phyloP scores from a whole-genome alignment of 1,139 yeast species.

The Yamadazyma aaseri region DNA sequence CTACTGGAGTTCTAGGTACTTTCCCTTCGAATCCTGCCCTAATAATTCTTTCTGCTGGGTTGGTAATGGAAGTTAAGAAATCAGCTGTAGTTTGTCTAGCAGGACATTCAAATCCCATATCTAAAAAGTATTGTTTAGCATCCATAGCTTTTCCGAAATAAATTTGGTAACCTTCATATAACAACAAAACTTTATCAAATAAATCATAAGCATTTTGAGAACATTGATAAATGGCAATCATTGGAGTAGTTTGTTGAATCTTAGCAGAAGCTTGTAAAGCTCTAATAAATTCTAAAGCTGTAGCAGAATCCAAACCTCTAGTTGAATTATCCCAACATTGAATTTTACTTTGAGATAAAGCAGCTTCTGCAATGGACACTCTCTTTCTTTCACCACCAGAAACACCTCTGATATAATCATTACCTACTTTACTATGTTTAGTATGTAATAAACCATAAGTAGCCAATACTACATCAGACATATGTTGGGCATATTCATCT shows the following conservation, averaged over 20 bases:
- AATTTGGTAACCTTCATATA: slow-evolving; percentile 79
- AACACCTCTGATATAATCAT: slow-evolving; percentile 40
- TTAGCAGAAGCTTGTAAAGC: slow-evolving; percentile 63
- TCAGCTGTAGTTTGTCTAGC: slow-evolving; percentile 82
- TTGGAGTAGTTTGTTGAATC: slow-evolving; percentile 53
- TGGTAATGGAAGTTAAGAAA: slow-evolving; percentile 60
- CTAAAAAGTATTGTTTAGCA: slow-evolving; percentile 44
- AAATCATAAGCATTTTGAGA: slow-evolving; percentile 62
- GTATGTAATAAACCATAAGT: slow-evolving; percentile 40
- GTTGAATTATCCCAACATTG: slow-evolving; percentile 80
- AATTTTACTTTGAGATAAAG: slow-evolving; percentile 39
- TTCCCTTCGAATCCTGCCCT: slow-evolving; percentile 52
- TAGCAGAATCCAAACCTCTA: slow-evolving; percentile 73
- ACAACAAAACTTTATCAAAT: slow-evolving; percentile 71
- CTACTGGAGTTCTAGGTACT: slow-evolving; percentile 69
- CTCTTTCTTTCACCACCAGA: slow-evolving; percentile 50
- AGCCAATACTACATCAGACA: slow-evolving; percentile 44
- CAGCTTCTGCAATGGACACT: slow-evolving; percentile 46
- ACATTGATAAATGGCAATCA: slow-evolving; percentile 66
- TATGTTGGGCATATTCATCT: slow-evolving; percentile 41
- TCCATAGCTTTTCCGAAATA: slow-evolving; percentile 60
- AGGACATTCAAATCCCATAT: slow-evolving; percentile 59
- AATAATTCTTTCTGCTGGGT: slow-evolving; percentile 48
- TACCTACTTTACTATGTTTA: slow-evolving; percentile 37
- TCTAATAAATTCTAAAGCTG: slow-evolving; percentile 64